Evolutionary conservation across 352 stramenopile genomes (phyloP).

Genomic region (Halophytophthora polymorphica): DNA sequence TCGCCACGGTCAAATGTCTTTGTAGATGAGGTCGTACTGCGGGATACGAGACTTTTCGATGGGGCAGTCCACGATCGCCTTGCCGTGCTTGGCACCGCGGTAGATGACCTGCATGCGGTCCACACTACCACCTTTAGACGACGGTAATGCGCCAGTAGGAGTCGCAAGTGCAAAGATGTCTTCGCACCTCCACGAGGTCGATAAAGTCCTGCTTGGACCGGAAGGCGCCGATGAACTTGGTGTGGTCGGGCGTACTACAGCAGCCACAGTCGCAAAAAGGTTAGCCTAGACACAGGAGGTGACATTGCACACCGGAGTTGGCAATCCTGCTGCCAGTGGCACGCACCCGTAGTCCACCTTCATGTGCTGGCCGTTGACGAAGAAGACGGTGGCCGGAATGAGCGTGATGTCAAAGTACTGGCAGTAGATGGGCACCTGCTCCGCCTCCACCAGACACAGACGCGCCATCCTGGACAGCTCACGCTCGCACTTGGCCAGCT

Average conservation of each 20-base stretch:
- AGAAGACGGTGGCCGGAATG: conserved; percentile 84
- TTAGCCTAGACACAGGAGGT: not conserved
- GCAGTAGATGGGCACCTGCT: conserved; percentile 72
- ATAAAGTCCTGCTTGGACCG: conserved; percentile 76
- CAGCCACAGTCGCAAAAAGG: not conserved
- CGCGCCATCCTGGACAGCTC: conserved; percentile 80
- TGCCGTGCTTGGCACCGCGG: conserved; percentile 71
- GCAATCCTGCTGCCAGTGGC: not conserved
- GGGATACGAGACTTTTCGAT: conserved; percentile 77
- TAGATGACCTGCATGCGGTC: conserved; percentile 65
- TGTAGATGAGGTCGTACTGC: conserved; percentile 82
- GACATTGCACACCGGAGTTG: not conserved
- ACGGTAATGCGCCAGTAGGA: not conserved
- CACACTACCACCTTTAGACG: not conserved
- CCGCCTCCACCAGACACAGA: conserved; percentile 71
- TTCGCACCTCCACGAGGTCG: conserved; percentile 77
- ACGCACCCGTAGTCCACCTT: conserved; percentile 88
- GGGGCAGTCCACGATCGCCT: conserved; percentile 76
- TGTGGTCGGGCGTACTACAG: conserved; percentile 75
- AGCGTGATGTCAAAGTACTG: conserved; percentile 90
- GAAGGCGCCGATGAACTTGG: conserved; percentile 87
- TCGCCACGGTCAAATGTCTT: conserved; percentile 52
- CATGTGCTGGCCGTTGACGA: conserved; percentile 87
- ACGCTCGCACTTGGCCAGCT: conserved; percentile 74
- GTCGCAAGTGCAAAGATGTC: not conserved